phyloP scores from a whole-genome alignment of 768 basidiomycete species.

The Rubroboletus satanas region DNA sequence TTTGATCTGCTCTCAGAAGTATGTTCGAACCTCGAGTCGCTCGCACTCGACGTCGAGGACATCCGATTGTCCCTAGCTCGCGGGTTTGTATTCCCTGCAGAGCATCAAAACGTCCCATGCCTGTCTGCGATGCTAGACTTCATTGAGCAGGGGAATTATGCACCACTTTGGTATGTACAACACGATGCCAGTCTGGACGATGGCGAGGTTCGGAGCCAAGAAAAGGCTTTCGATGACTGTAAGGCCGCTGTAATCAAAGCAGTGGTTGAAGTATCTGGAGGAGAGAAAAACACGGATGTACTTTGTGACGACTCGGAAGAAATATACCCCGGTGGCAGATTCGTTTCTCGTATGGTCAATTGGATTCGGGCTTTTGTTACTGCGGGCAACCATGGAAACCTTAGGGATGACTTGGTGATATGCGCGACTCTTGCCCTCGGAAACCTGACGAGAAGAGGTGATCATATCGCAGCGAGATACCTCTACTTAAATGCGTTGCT shows the following conservation, averaged over 20 bases:
- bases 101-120: slow-evolving; percentile 54
- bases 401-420: slow-evolving; percentile 73
- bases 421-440: slow-evolving; percentile 82
- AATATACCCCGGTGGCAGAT: slow-evolving; percentile 58
- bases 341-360: slow-evolving; percentile 67
- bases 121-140: slow-evolving; percentile 65
- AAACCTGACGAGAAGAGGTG: slow-evolving; percentile 77
- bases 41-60: slow-evolving; percentile 74
- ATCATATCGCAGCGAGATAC: not conserved
- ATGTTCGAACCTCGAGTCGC: slow-evolving; percentile 72
- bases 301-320: slow-evolving; percentile 68
- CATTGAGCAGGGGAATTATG: slow-evolving; percentile 68
- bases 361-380: slow-evolving; percentile 66
- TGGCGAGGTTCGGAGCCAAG: slow-evolving; percentile 53
- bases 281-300: slow-evolving; percentile 71
- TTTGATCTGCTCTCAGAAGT: slow-evolving; percentile 71
- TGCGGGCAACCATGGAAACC: slow-evolving; percentile 29
- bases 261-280: slow-evolving; percentile 81
- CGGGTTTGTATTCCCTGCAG: slow-evolving; percentile 54
- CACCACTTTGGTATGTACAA: slow-evolving; percentile 56
- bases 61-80: slow-evolving; percentile 69
- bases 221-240: slow-evolving; percentile 74
- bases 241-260: slow-evolving; percentile 85
- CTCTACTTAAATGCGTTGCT: slow-evolving; percentile 3
- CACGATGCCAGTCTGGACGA: slow-evolving; percentile 31